Percentiles rank a stretch among this genome's conserved stretches.
phyloP scores from a whole-genome alignment of 1,284 basidiomycete species.

The Neonothopanus nambi region DNA sequence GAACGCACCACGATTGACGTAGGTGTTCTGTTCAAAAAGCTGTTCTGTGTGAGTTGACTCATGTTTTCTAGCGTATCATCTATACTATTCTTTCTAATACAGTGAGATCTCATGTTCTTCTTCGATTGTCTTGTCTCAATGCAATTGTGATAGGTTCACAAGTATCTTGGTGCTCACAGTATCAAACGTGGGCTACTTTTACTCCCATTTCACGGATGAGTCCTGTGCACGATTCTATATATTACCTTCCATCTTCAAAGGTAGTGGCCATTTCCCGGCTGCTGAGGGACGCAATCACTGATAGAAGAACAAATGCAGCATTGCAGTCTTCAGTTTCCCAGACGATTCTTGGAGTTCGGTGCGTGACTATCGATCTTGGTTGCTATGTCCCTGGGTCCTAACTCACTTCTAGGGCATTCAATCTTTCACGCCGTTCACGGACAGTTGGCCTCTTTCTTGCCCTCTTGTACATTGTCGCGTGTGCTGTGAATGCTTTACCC shows the following conservation, averaged over 20 bases:
- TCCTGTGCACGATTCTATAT: constrained; percentile 45
- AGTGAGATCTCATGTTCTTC: constrained; percentile 25
- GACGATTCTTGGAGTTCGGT: constrained; percentile 53
- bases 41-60: constrained; percentile 5
- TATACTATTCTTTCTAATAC: constrained; percentile 44
- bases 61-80: constrained; percentile 34
- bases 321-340: constrained; percentile 58
- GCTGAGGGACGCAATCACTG: background rate
- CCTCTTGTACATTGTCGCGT: constrained; percentile 35
- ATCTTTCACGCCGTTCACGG: constrained; percentile 46
- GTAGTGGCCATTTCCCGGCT: constrained; percentile 26
- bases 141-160: constrained; percentile 24
- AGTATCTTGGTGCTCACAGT: constrained; percentile 37
- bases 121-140: constrained; percentile 9
- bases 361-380: constrained; percentile 7
- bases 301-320: constrained; percentile 41
- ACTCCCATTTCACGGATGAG: constrained; percentile 35
- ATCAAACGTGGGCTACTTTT: constrained; percentile 48
- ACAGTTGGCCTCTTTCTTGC: constrained; percentile 38
- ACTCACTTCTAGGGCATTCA: constrained; percentile 41
- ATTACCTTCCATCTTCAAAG: constrained; percentile 53
- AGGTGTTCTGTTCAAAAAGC: constrained; percentile 18
- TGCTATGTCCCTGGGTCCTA: constrained; percentile 4
- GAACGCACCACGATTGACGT: constrained; percentile 37
- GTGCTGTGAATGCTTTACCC: constrained; percentile 36